These are phyloP conservation scores for Musa balbisiana DNA, from an alignment of 202 grass and related monocot species.

Conservation along the genomic window DNA sequence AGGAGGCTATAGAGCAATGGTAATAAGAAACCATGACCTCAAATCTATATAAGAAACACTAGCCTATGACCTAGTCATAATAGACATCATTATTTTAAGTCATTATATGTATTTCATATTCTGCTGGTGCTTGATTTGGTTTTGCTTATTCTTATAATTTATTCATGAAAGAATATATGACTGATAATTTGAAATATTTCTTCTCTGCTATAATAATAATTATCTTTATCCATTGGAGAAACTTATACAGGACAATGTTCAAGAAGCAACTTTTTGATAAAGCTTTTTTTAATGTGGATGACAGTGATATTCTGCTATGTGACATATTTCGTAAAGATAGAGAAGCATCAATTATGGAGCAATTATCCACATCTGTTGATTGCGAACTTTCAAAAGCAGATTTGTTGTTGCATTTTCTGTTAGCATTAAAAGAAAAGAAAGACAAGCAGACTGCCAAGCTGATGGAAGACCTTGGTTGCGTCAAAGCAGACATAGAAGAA, in stretches of 20 bases:
- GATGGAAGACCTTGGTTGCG: conserved; percentile 45
- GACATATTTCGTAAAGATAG: conserved; percentile 62
- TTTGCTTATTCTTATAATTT: too few relatives aligned
- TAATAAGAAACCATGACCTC: too few relatives aligned
- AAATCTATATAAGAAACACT: too few relatives aligned
- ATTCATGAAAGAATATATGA: too few relatives aligned
- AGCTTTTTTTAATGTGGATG: conserved; percentile 15
- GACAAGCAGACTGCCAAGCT: conserved; percentile 55
- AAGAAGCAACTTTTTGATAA: neutral
- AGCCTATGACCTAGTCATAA: too few relatives aligned
- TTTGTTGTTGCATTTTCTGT: conserved; percentile 56
- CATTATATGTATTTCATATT: too few relatives aligned
- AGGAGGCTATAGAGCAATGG: too few relatives aligned
- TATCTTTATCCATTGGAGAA: too few relatives aligned
- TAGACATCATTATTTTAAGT: too few relatives aligned
- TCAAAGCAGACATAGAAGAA: conserved; percentile 62
- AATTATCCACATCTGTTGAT: conserved; percentile 37
- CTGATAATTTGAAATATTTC: too few relatives aligned
- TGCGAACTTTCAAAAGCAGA: conserved; percentile 60
- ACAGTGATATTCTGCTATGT: conserved; percentile 74
- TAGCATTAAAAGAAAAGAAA: conserved; percentile 72
- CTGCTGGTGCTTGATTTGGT: too few relatives aligned
- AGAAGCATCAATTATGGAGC: conserved; percentile 49
- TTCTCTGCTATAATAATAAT: too few relatives aligned
- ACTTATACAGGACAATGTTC: neutral